Evolutionary conservation across 495 filamentous ascomycete genomes (phyloP), one percentile per base, ranked within the genome.

Genomic region (Aspergillus cavernicola): DNA sequence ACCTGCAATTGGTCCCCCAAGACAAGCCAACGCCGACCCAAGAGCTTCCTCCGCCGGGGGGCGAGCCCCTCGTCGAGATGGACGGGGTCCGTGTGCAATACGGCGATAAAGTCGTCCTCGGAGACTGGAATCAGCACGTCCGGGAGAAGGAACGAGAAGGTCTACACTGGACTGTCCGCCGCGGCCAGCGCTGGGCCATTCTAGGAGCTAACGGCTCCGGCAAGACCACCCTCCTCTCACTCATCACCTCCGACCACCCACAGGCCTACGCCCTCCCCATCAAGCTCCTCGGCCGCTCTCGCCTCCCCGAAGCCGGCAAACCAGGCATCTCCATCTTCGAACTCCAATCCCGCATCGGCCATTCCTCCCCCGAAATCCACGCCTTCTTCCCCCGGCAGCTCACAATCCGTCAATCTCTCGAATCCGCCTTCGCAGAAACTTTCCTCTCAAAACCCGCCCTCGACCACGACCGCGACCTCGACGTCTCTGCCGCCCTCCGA

Each of bases 191-290:
- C 55, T 97, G 91, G 90, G 92, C 86, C 0, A 77, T 97, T 35
- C 88, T 97, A 60, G 93, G 93, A 1, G 83, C 92, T 12, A 97
- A 97, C 61, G 93, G 85, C 46, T 75, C 73, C 10, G 74, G 74
- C 42, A 98, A 98, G 70, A 97, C 93, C 0, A 98, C 93, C 0
- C 75, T 98, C 43, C 78, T 96, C 13, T 93, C 91, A 2, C 75
- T 98, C 12, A 87, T 98, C 56, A 93, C 89, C 31, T 96, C 92
- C 3, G 93, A 98, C 63, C 93, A 98, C 56, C 93, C 93, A 0
- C 91, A 96, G 66, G 81, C 92, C 1, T 98, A 97, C 66, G 89
- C 89, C 3, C 80, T 88, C 20, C 92, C 92, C 13, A 85, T 98
- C 43, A 82, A 81, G 55, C 73, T 96, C 32, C 96, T 98, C 57